A percentile compares a stretch with the other conserved stretches of the same genome.
phyloP scores from a whole-genome alignment of 1,284 basidiomycete genomes.

The Ceratobasidium sp. region DNA sequence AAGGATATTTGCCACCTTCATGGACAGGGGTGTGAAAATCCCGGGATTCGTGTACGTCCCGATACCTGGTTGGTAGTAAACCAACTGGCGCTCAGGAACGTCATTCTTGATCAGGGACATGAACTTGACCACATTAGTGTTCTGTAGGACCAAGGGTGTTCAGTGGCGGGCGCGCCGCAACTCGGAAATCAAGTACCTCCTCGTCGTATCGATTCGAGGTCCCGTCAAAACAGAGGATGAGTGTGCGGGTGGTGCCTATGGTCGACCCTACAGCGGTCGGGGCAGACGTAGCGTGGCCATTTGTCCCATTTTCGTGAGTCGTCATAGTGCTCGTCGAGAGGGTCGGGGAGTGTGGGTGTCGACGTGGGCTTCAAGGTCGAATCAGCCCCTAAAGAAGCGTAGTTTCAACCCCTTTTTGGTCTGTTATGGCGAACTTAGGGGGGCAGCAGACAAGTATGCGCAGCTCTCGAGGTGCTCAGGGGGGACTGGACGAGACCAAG shows the following conservation, averaged over 20 bases:
- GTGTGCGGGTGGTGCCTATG: neutral
- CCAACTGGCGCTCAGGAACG: constrained; percentile 31
- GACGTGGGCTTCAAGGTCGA: neutral
- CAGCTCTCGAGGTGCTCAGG: neutral
- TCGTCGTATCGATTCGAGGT: constrained; percentile 39
- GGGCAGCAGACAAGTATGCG: neutral
- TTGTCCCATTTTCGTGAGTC: neutral
- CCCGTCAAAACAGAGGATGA: constrained; percentile 40
- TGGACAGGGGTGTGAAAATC: constrained; percentile 35
- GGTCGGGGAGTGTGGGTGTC: neutral
- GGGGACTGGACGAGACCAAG: neutral
- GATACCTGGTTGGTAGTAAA: constrained; percentile 45
- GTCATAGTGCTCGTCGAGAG: constrained; percentile 1
- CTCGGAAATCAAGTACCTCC: neutral
- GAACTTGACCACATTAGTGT: constrained; percentile 42
- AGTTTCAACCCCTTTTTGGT: constrained; percentile 6
- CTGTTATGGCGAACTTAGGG: neutral
- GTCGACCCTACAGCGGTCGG: neutral
- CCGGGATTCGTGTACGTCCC: constrained; percentile 47
- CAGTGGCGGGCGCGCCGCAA: neutral
- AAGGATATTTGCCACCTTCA: constrained; percentile 44
- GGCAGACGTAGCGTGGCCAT: neutral
- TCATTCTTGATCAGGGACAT: constrained; percentile 32
- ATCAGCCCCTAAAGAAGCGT: constrained; percentile 24
- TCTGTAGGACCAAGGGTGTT: constrained; percentile 1